A percentile compares a stretch with the other conserved stretches of the same genome.
Evolutionary conservation across 1,284 basidiomycete genomes (phyloP).

Genomic region (Puccinia horiana): DNA sequence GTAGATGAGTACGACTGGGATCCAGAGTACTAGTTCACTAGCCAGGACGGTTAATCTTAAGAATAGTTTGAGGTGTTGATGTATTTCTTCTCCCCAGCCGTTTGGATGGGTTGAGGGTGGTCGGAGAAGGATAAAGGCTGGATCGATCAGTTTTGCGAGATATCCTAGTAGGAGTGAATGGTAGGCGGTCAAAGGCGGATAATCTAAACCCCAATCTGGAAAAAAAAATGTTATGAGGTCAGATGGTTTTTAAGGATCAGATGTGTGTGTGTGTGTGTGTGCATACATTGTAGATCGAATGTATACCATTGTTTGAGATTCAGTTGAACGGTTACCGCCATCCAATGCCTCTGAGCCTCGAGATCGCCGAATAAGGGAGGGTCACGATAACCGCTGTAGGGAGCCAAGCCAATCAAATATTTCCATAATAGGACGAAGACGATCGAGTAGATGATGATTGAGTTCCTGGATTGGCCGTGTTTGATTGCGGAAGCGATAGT

Average conservation of each 20-base stretch:
- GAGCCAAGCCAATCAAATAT: conserved; percentile 18
- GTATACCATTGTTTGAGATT: conserved; percentile 35
- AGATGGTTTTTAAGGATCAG: no score
- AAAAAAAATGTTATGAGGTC: no score
- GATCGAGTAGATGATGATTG: conserved; percentile 27
- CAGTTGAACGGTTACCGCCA: conserved; percentile 32
- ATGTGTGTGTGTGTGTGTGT: no score
- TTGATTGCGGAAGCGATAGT: background rate
- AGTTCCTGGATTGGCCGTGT: background rate
- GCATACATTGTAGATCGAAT: conserved; percentile 39
- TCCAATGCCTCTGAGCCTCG: conserved; percentile 48
- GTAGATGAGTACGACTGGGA: conserved; percentile 37
- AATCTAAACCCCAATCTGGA: conserved; percentile 52
- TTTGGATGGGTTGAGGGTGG: conserved; percentile 46
- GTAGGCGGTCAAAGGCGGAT: conserved; percentile 87
- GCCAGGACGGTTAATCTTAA: conserved; percentile 51
- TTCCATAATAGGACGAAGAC: conserved; percentile 26
- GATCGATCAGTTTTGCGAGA: conserved; percentile 59
- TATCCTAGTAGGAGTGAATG: conserved; percentile 76
- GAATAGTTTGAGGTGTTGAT: conserved; percentile 50
- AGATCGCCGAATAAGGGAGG: conserved; percentile 43
- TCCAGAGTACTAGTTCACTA: conserved; percentile 44
- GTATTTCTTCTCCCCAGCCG: conserved; percentile 40
- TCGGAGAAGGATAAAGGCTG: conserved; percentile 51
- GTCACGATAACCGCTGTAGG: conserved; percentile 28